Evolutionary conservation across 2,329 filamentous ascomycete species (phyloP).

Genomic region (Fusarium zealandicum): DNA sequence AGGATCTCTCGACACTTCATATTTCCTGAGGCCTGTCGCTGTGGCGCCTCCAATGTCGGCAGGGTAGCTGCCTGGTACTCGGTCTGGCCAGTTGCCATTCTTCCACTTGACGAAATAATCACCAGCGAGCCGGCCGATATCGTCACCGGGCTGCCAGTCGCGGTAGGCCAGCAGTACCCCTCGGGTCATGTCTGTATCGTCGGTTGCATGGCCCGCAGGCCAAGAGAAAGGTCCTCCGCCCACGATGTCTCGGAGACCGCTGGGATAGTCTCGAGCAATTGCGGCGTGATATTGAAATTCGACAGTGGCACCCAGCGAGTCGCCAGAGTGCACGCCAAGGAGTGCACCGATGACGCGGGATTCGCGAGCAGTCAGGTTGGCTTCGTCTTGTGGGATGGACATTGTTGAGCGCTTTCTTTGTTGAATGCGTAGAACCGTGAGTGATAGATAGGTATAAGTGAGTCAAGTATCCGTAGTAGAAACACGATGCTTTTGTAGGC

Average conservation of each 20-base stretch:
- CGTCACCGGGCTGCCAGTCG: conserved; percentile 33
- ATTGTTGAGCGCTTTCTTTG: neutral
- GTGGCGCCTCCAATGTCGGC: conserved; percentile 53
- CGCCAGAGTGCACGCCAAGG: conserved; percentile 55
- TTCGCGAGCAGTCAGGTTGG: conserved; percentile 18
- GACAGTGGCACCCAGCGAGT: conserved; percentile 55
- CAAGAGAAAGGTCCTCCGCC: conserved; percentile 55
- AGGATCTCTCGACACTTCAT: conserved; percentile 28
- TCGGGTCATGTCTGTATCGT: conserved; percentile 57
- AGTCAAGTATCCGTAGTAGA: too few species aligned
- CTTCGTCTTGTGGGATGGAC: conserved; percentile 5
- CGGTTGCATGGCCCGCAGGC: conserved; percentile 54
- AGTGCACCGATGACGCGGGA: conserved; percentile 52
- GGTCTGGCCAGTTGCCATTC: conserved; percentile 52
- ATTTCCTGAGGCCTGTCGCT: conserved; percentile 43
- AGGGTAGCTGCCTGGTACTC: conserved; percentile 44
- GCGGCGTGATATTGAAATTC: conserved; percentile 50
- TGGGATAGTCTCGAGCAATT: conserved; percentile 47
- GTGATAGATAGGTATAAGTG: too few species aligned
- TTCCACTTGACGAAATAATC: conserved; percentile 53
- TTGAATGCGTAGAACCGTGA: too few species aligned
- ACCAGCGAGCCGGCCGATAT: conserved; percentile 47
- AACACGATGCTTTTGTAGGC: too few species aligned
- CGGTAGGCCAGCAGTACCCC: conserved; percentile 54
- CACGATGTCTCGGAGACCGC: conserved; percentile 50